A percentile compares a stretch with the other conserved stretches of the same genome.
Conservation (phyloP, 805 yeast species). For the Saccharomycopsis javanensis region DNA sequence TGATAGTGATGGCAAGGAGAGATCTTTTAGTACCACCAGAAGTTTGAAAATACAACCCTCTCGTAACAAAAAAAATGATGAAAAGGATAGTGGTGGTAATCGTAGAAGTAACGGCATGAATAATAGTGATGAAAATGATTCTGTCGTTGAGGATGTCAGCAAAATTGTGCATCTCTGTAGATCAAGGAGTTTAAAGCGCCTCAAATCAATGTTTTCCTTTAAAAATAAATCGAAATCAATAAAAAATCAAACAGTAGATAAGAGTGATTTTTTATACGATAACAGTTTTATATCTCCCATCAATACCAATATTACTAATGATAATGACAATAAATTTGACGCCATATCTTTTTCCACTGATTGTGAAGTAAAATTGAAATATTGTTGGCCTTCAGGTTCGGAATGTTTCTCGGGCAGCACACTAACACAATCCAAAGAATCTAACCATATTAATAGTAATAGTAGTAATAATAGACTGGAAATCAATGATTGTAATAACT, state of each 20-base stretch:
- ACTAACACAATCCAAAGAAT: background rate
- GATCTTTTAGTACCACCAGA: background rate
- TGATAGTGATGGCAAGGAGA: no score
- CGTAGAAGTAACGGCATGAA: background rate
- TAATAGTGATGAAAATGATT: background rate
- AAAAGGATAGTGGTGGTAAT: background rate
- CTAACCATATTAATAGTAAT: no score
- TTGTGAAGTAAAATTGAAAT: background rate
- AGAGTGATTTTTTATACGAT: background rate
- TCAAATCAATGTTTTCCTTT: background rate
- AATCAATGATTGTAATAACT: background rate
- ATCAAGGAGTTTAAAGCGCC: background rate
- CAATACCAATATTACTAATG: background rate
- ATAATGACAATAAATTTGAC: background rate
- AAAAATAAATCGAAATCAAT: background rate
- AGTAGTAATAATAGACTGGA: background rate
- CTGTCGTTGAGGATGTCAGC: background rate
- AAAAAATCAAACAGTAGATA: background rate
- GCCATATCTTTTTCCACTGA: background rate
- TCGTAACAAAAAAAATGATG: background rate
- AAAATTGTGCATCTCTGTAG: background rate
- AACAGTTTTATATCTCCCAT: background rate
- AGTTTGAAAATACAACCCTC: background rate
- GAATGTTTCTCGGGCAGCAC: background rate
- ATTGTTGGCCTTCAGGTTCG: background rate